phyloP scores from a whole-genome alignment of 2,329 filamentous ascomycete species.

The Lecanicillium sp. region DNA sequence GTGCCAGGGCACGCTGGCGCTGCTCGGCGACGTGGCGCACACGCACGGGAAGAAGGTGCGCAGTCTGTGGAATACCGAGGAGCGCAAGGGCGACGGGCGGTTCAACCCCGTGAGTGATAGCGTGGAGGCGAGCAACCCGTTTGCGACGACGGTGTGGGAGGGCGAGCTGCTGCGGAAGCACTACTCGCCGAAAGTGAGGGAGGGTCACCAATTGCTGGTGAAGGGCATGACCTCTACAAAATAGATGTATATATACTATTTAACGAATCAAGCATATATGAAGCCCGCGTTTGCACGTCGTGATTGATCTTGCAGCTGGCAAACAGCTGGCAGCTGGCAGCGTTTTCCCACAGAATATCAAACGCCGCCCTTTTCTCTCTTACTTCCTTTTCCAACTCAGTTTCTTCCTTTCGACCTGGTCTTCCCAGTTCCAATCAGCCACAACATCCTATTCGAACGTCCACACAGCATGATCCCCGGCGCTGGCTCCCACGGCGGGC shows the following conservation, averaged over 20 bases:
- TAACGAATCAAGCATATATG: too few relatives aligned
- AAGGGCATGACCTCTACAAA: constrained; percentile 50
- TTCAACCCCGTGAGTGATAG: constrained; percentile 69
- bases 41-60: constrained; percentile 76
- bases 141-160: constrained; percentile 88
- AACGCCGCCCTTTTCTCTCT: too few relatives aligned
- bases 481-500: too few relatives aligned
- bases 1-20: constrained; percentile 67
- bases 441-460: too few relatives aligned
- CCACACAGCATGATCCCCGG: too few relatives aligned
- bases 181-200: constrained; percentile 79
- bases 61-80: constrained; percentile 90
- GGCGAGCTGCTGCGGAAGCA: constrained; percentile 80
- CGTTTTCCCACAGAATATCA: too few relatives aligned
- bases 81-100: constrained; percentile 82
- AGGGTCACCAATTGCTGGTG: constrained; percentile 64
- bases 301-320: too few relatives aligned
- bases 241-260: too few relatives aligned
- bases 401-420: too few relatives aligned
- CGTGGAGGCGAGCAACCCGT: constrained; percentile 83
- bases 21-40: constrained; percentile 73
- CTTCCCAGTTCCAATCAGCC: background rate
- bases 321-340: too few relatives aligned
- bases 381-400: too few relatives aligned
- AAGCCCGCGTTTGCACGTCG: too few relatives aligned